Base-by-base conservation (phyloP, 2,329 filamentous ascomycete genomes). In the Colletotrichum echinochloae region DNA sequence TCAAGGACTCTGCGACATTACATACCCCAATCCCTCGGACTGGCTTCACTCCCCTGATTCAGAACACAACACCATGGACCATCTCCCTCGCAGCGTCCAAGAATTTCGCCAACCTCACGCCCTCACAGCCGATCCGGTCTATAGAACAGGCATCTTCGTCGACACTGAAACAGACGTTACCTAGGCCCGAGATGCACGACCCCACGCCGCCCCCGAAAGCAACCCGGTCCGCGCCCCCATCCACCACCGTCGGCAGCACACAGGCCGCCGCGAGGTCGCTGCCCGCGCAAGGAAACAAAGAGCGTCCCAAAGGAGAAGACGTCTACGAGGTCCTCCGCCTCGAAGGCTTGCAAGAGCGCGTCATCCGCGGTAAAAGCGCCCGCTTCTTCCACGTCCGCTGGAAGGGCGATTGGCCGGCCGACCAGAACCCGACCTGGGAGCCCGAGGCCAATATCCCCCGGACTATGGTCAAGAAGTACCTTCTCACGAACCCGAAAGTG, bases 351-450 rank as follows among this genome's bases (percentile, higher is more conserved):
- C 77, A 78, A 20, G 60, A 81, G 5, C 76, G 81, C 49, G 77
- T 83, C 5, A 78, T 81, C 1, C 78, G 81, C 16, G 81, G 81
- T 5, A 75, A 74, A 11, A 57, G 74, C 0, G 78, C 83, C 1
- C 83, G 84, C 4, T 83, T 81, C 67, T 90, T 87, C 76, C 79
- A 83, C 37, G 86, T 90, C 1, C 83, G 84, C 8, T 90, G 88
- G 88, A 83, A 83, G 54, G 88, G 88, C 9, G 77, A 87, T 68
- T 90, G 88, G 88, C 86, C 87, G 0, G 77, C 81, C 0, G 84
- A 84, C 11, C 82, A 89, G 74, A 89, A 90, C 65, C 86, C 86
- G 0, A 86, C 87, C 0, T 90, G 88, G 88, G 88, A 90, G 74
- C 87, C 87, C 0, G 83, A 85, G 72, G 81, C 82, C 4, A 87